phyloP scores from a whole-genome alignment of 495 filamentous ascomycete species.

The Niebla homalea region DNA sequence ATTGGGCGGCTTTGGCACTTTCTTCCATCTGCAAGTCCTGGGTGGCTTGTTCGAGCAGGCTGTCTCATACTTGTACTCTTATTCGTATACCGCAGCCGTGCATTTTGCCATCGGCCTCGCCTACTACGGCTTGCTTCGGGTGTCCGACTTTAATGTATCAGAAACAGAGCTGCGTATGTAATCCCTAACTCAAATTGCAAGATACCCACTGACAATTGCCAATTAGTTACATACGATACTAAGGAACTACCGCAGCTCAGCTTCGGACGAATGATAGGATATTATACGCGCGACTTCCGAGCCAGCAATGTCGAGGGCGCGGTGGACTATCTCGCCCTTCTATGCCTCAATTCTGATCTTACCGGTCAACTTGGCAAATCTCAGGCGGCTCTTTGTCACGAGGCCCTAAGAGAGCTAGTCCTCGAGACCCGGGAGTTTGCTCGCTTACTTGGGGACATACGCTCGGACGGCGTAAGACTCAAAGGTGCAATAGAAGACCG shows the following conservation, averaged over 20 bases:
- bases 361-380: constrained; percentile 55
- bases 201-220: constrained; percentile 22
- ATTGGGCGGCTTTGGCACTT: constrained; percentile 70
- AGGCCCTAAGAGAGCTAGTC: constrained; percentile 87
- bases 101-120: constrained; percentile 85
- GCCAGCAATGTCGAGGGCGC: constrained; percentile 74
- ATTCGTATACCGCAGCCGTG: constrained; percentile 80
- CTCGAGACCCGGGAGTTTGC: constrained; percentile 91
- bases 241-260: constrained; percentile 77
- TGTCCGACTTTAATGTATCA: constrained; percentile 55
- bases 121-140: constrained; percentile 84
- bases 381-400: constrained; percentile 75
- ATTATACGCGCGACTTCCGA: constrained; percentile 92
- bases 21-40: constrained; percentile 81
- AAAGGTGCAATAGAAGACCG: constrained; percentile 80
- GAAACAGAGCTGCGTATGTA: constrained; percentile 59
- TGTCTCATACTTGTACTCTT: constrained; percentile 74
- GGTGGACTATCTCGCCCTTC: constrained; percentile 83
- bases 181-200: constrained; percentile 1
- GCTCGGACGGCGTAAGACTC: constrained; percentile 64
- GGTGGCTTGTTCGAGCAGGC: constrained; percentile 94
- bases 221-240: constrained; percentile 51
- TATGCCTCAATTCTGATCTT: constrained; percentile 85
- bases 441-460: constrained; percentile 82
- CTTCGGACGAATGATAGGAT: constrained; percentile 83